Percentiles rank a stretch among this genome's conserved stretches.
Conservation (phyloP, 179 eudicot genomes). For the Silene vulgaris region DNA sequence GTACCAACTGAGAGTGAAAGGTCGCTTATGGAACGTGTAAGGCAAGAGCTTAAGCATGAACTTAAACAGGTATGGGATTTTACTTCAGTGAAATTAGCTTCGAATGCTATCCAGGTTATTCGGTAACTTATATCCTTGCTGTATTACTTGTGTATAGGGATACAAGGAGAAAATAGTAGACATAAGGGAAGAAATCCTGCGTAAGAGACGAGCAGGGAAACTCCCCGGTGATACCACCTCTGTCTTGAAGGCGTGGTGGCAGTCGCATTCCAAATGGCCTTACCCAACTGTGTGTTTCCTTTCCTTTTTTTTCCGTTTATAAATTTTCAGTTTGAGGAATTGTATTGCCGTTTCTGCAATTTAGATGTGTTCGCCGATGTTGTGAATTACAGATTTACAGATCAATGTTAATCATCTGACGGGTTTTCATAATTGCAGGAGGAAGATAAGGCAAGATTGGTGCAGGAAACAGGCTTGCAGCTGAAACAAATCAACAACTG, state of each 20-base stretch:
- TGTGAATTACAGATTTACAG: too few species aligned
- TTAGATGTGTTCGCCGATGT: too few species aligned
- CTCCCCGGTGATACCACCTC: constrained; percentile 88
- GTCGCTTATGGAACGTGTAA: constrained; percentile 74
- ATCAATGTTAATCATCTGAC: not conserved
- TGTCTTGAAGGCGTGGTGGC: constrained; percentile 86
- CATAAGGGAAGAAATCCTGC: constrained; percentile 72
- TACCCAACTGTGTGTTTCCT: constrained; percentile 62
- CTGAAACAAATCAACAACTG: constrained; percentile 82
- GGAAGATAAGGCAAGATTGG: constrained; percentile 77
- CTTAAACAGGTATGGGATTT: constrained; percentile 54
- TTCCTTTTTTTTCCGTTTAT: not conserved
- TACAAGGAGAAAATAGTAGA: constrained; percentile 83
- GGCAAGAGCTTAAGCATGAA: constrained; percentile 75
- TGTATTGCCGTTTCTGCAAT: too few species aligned
- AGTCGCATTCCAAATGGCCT: constrained; percentile 82
- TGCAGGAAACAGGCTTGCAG: constrained; percentile 79
- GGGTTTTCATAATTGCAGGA: constrained; percentile 37
- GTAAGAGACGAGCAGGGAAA: constrained; percentile 84
- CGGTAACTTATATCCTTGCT: constrained; percentile 4
- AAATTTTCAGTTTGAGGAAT: too few species aligned
- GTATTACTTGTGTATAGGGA: constrained; percentile 34
- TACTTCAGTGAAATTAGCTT: not conserved
- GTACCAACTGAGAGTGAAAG: constrained; percentile 70
- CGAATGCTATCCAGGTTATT: not conserved